Evolutionary conservation across 1,284 basidiomycete genomes (phyloP), one percentile per base, ranked within the genome.

Genomic region (Ustilago crameri): DNA sequence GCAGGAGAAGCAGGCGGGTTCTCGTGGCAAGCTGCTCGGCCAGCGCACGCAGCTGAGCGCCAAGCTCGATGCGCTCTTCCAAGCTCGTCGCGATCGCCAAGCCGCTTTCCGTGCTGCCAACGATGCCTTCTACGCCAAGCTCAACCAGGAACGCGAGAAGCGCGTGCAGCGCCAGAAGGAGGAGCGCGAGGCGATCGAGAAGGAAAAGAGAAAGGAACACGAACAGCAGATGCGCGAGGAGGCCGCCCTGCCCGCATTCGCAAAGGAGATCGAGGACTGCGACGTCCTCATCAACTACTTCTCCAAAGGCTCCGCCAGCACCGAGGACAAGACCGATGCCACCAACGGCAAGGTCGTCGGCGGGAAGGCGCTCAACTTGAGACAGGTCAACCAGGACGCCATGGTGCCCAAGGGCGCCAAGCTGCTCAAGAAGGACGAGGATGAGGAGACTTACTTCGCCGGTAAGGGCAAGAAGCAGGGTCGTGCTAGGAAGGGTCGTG

Each of bases 221-320:
- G 92, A 91, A 42, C 88, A 90, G 71, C 89, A 89, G 44, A 82
- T 98, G 59, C 90, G 92, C 58, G 96, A 98, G 74, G 94, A 98
- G 79, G 96, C 96, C 30, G 89, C 91, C 57, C 81, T 88, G 40
- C 95, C 96, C 38, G 96, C 96, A 0, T 98, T 90, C 87, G 91
- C 93, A 79, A 87, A 90, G 62, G 90, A 98, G 84, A 95, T 98
- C 78, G 94, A 98, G 85, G 96, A 98, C 84, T 97, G 94, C 85
- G 91, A 93, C 80, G 95, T 91, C 8, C 88, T 96, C 68, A 92
- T 98, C 84, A 91, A 93, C 83, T 91, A 89, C 84, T 91, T 99
- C 85, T 90, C 78, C 56, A 73, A 78, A 43, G 55, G 58, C 2
- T 43, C 61, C n/a, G 54, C 84, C 86, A 51, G 23, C 27, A 5